Percentiles rank a stretch among this genome's conserved stretches.
Conservation (phyloP, 1,284 basidiomycete species). For the Ceratobasidium sp. region DNA sequence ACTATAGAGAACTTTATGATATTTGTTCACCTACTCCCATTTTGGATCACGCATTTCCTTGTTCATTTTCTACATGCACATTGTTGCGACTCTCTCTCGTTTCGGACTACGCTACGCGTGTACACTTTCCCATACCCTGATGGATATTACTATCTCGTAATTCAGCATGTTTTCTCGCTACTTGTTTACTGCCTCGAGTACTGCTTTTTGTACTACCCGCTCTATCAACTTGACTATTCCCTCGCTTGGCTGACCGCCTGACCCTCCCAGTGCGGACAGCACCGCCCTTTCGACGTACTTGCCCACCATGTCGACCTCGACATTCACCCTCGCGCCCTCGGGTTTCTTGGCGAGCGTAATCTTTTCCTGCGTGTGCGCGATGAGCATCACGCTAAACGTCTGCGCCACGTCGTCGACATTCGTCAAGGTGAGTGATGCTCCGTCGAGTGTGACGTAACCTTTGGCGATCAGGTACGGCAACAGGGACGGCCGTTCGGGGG, state of each 20-base stretch:
- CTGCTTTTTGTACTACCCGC: slow-evolving; percentile 64
- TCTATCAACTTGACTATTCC: slow-evolving; percentile 78
- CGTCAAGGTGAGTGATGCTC: slow-evolving; percentile 92
- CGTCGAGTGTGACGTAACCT: slow-evolving; percentile 95
- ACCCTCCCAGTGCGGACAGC: slow-evolving; percentile 68
- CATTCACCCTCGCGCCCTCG: slow-evolving; percentile 84
- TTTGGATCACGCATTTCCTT: background rate
- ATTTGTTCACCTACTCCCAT: no score
- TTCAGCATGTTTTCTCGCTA: background rate
- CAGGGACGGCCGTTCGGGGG: slow-evolving; percentile 65
- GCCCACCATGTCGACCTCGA: slow-evolving; percentile 93
- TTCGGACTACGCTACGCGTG: background rate
- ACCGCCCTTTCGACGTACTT: slow-evolving; percentile 88
- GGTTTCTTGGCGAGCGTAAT: slow-evolving; percentile 82
- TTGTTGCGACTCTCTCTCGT: background rate
- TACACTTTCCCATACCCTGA: slow-evolving; percentile 12
- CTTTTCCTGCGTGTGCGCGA: slow-evolving; percentile 90
- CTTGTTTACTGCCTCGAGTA: slow-evolving; percentile 16
- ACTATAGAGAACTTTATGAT: no score
- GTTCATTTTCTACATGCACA: slow-evolving; percentile 11
- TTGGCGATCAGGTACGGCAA: slow-evolving; percentile 92
- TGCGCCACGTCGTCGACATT: slow-evolving; percentile 71
- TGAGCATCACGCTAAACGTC: slow-evolving; percentile 93
- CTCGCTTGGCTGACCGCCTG: slow-evolving; percentile 59
- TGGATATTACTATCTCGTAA: slow-evolving; percentile 24